Evolutionary conservation across 768 basidiomycete genomes (phyloP).

Genomic region (Tephrocybe sp.): DNA sequence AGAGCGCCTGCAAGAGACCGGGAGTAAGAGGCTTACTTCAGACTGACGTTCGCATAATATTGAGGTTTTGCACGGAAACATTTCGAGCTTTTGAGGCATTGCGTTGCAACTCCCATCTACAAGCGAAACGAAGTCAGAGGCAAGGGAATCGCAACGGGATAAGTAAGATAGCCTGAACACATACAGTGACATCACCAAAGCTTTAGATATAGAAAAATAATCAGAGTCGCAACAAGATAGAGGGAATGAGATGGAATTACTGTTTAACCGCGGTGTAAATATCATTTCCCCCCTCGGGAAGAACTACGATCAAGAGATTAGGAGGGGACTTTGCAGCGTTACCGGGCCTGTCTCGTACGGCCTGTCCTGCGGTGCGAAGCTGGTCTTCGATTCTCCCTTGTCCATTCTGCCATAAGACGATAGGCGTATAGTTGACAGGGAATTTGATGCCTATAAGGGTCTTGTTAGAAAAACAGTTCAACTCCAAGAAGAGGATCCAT

Average conservation of each 20-base stretch:
- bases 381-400: conserved; percentile 56
- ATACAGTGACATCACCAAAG: conserved; percentile 68
- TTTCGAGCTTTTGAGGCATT: conserved; percentile 71
- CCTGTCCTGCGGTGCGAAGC: conserved; percentile 50
- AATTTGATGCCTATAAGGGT: conserved; percentile 56
- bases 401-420: conserved; percentile 56
- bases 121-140: neutral
- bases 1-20: neutral
- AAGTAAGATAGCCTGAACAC: no score
- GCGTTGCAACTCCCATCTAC: conserved; percentile 75
- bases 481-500: conserved; percentile 23
- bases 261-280: conserved; percentile 79
- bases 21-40: conserved; percentile 50
- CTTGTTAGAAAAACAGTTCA: neutral
- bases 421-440: conserved; percentile 32
- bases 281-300: conserved; percentile 76
- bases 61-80: conserved; percentile 69
- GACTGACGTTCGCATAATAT: conserved; percentile 78
- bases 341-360: conserved; percentile 39
- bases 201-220: conserved; percentile 32
- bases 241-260: conserved; percentile 39
- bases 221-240: neutral
- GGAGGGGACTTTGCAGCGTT: conserved; percentile 35
- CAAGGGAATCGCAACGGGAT: neutral
- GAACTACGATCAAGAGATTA: conserved; percentile 60